phyloP scores from a whole-genome alignment of 352 stramenopile species.

The Hyaloperonospora arabidopsidis region DNA sequence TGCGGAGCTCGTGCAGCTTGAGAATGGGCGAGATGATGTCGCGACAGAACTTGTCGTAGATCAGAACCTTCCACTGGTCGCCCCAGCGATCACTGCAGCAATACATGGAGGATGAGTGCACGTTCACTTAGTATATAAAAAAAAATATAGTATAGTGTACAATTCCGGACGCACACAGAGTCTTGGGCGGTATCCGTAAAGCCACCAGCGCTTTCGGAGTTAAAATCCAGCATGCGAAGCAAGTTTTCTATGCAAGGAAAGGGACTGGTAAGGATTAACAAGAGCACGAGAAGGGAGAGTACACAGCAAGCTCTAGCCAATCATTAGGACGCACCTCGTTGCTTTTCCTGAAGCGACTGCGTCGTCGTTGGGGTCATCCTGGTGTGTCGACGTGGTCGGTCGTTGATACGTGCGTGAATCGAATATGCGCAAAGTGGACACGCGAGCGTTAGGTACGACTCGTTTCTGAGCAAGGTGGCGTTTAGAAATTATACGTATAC shows the following conservation, averaged over 20 bases:
- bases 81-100: constrained; percentile 57
- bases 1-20: constrained; percentile 94
- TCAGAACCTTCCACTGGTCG: constrained; percentile 93
- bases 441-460: constrained; percentile 14
- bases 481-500: no score
- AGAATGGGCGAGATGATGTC: constrained; percentile 97
- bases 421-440: constrained; percentile 7
- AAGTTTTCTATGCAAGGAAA: constrained; percentile 45
- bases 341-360: constrained; percentile 73
- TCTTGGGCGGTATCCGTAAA: constrained; percentile 32
- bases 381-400: constrained; percentile 1
- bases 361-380: constrained; percentile 34
- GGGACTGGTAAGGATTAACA: neutral
- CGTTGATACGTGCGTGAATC: constrained; percentile 11
- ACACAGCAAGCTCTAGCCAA: neutral
- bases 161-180: constrained; percentile 21
- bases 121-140: no score
- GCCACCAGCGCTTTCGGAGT: constrained; percentile 44
- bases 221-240: constrained; percentile 82
- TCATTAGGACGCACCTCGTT: constrained; percentile 43
- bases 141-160: neutral
- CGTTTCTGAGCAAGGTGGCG: constrained; percentile 1
- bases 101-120: neutral
- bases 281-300: neutral
- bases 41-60: constrained; percentile 94